phyloP scores from a whole-genome alignment of 2,329 filamentous ascomycete genomes.

The Escovopsis sp. region DNA sequence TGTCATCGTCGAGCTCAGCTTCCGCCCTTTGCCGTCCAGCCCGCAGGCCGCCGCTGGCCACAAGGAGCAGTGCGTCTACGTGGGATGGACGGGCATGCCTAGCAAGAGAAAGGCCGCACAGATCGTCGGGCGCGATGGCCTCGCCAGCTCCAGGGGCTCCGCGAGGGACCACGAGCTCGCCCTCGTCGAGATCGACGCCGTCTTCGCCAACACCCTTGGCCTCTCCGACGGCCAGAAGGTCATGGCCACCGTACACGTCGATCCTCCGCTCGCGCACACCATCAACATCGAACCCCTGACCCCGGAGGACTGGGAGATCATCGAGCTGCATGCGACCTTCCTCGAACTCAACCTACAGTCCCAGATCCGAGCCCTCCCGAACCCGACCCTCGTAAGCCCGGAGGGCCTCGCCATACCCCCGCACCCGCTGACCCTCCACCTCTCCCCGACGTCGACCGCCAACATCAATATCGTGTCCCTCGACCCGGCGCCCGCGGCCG shows the following conservation, averaged over 20 bases:
- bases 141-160: conserved; percentile 42
- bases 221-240: conserved; percentile 72
- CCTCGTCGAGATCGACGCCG: conserved; percentile 74
- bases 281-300: conserved; percentile 95
- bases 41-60: conserved; percentile 29
- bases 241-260: conserved; percentile 57
- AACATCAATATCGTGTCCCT: conserved; percentile 77
- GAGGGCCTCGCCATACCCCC: conserved; percentile 36
- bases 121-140: conserved; percentile 58
- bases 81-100: conserved; percentile 96
- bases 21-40: conserved; percentile 35
- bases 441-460: conserved; percentile 89
- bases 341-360: conserved; percentile 84
- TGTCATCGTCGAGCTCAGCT: conserved; percentile 85
- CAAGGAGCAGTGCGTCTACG: conserved; percentile 56
- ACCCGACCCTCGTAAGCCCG: conserved; percentile 49
- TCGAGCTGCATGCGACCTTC: conserved; percentile 91
- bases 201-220: conserved; percentile 62
- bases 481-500: conserved; percentile 53
- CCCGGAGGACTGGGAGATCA: conserved; percentile 95
- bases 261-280: conserved; percentile 81
- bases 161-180: conserved; percentile 59
- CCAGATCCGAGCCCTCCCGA: conserved; percentile 86
- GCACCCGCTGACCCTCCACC: conserved; percentile 78
- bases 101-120: conserved; percentile 70